These are phyloP conservation scores for Lablab purpureus DNA, from an alignment of 306 rosid species.

Conservation along the genomic window DNA sequence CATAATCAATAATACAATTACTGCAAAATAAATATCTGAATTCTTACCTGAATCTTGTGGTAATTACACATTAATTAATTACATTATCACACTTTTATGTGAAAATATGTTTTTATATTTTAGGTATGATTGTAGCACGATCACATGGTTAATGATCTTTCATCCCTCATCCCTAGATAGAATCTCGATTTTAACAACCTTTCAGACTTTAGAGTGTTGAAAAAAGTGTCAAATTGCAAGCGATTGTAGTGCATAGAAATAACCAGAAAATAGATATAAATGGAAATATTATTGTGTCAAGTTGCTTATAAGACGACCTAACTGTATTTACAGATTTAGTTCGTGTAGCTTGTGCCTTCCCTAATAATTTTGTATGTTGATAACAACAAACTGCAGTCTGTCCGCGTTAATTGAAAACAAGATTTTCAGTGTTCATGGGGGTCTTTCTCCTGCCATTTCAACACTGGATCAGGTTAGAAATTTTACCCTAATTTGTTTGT, in stretches of 20 bases:
- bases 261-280: conserved; percentile 10
- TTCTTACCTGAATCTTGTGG: not conserved
- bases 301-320: conserved; percentile 39
- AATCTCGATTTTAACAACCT: not conserved
- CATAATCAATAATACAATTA: not conserved
- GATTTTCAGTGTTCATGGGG: conserved; percentile 98
- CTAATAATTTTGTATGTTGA: conserved; percentile 40
- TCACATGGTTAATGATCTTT: not conserved
- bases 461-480: conserved; percentile 90
- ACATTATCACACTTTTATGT: not conserved
- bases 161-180: not conserved
- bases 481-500: conserved; percentile 28
- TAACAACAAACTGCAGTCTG: conserved; percentile 63
- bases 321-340: conserved; percentile 31
- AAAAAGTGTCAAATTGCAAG: not conserved
- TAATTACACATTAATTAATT: not conserved
- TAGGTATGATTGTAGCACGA: not conserved
- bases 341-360: conserved; percentile 31
- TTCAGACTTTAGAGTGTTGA: not conserved
- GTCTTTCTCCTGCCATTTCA: conserved; percentile 96
- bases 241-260: not conserved
- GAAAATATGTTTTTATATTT: not conserved
- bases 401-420: conserved; percentile 95
- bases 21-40: not conserved
- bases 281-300: conserved; percentile 21